Percentiles rank a stretch among this genome's conserved stretches.
Evolutionary conservation across 2,329 filamentous ascomycete species (phyloP).

Genomic region (Didymellaceae sp.): DNA sequence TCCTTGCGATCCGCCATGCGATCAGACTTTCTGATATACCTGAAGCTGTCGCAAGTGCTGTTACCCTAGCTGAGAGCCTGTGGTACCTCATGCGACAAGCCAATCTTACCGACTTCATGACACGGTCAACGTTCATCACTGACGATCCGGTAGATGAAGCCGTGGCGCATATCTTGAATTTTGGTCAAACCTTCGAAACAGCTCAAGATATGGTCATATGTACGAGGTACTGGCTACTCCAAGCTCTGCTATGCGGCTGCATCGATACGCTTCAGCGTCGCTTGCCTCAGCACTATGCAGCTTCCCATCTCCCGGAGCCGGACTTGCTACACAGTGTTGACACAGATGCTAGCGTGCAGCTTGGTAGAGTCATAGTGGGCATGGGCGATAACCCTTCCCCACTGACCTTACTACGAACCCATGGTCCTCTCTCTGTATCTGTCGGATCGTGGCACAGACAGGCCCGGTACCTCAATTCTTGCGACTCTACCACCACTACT

Average conservation of each 20-base stretch:
- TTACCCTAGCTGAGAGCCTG: background rate
- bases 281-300: background rate
- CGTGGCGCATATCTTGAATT: background rate
- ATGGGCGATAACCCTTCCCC: background rate
- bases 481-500: background rate
- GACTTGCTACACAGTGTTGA: background rate
- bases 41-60: background rate
- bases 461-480: background rate
- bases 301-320: background rate
- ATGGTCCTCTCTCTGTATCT: background rate
- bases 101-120: background rate
- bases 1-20: background rate
- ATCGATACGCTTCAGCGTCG: slow-evolving; percentile 2
- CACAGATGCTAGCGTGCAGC: background rate
- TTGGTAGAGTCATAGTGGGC: background rate
- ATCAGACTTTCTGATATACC: too few relatives aligned
- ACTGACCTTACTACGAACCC: background rate
- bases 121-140: background rate
- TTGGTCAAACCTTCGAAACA: background rate
- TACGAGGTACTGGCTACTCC: slow-evolving; percentile 10
- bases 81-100: background rate
- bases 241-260: slow-evolving; percentile 1
- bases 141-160: background rate
- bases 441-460: slow-evolving; percentile 6
- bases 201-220: background rate